A percentile compares a stretch with the other conserved stretches of the same genome.
phyloP scores from a whole-genome alignment of 257 asterid genomes.

The Nicotiana tabacum region DNA sequence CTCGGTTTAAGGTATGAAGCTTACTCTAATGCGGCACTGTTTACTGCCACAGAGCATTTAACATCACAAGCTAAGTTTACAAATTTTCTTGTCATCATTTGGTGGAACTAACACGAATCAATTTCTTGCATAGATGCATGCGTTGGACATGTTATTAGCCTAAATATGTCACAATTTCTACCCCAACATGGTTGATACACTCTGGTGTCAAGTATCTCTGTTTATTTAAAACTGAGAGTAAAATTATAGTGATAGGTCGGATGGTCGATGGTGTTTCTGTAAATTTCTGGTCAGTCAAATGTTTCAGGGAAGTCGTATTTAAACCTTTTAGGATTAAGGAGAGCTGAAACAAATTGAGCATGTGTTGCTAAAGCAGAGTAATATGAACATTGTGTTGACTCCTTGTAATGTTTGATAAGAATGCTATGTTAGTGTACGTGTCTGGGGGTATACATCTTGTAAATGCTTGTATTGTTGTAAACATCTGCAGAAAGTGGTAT shows the following conservation, averaged over 20 bases:
- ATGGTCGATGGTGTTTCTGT: background rate
- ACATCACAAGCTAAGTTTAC: background rate
- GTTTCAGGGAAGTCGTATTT: background rate
- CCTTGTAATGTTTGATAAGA: background rate
- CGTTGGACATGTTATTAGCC: background rate
- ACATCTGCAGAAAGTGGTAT: background rate
- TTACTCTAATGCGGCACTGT: slow-evolving; percentile 4
- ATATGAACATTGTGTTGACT: background rate
- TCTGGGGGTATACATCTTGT: background rate
- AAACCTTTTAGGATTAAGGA: background rate
- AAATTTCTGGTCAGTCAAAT: background rate
- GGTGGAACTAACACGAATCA: background rate
- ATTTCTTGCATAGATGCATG: background rate
- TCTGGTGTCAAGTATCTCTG: background rate
- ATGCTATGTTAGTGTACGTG: background rate
- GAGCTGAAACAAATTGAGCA: background rate
- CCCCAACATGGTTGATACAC: background rate
- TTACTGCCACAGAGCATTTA: background rate
- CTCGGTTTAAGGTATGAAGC: slow-evolving; percentile 82
- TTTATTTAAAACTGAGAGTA: background rate
- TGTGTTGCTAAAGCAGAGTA: background rate
- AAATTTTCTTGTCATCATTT: background rate
- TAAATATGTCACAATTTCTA: background rate
- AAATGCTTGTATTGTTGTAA: background rate
- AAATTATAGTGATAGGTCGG: background rate